Evolutionary conservation across 148 eudicot genomes (phyloP).

Genomic region (Silene conica): DNA sequence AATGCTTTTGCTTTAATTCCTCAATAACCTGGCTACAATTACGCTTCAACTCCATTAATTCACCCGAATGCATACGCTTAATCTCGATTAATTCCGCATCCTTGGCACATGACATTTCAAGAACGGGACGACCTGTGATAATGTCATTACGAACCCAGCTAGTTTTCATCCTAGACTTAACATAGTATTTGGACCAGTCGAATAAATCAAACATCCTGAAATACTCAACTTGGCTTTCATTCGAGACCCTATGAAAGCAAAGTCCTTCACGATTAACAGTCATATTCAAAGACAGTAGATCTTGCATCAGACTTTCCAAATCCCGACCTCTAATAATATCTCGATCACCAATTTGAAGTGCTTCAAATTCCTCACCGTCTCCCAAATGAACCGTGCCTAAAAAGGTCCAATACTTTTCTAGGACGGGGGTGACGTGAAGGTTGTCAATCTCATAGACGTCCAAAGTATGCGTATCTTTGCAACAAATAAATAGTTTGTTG

Average conservation of each 20-base stretch:
- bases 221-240: not conserved
- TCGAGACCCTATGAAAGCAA: not conserved
- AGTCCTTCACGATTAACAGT: not conserved
- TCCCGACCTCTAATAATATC: not conserved
- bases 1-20: not conserved
- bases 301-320: not conserved
- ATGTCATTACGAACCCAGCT: not conserved
- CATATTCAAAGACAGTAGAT: not conserved
- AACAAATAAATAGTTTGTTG: too few relatives aligned
- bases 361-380: too few relatives aligned
- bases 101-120: not conserved
- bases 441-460: too few relatives aligned
- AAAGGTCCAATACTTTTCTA: too few relatives aligned
- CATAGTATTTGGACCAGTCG: not conserved
- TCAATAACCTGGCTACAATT: not conserved
- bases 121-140: not conserved
- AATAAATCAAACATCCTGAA: slow-evolving; percentile 1
- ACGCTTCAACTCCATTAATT: not conserved
- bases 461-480: too few relatives aligned
- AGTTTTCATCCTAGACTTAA: not conserved
- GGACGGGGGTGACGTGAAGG: too few relatives aligned
- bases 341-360: not conserved
- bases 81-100: not conserved
- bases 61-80: not conserved
- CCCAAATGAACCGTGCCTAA: too few relatives aligned